Evolutionary conservation across 768 basidiomycete species (phyloP).

Genomic region (Russula sp.): DNA sequence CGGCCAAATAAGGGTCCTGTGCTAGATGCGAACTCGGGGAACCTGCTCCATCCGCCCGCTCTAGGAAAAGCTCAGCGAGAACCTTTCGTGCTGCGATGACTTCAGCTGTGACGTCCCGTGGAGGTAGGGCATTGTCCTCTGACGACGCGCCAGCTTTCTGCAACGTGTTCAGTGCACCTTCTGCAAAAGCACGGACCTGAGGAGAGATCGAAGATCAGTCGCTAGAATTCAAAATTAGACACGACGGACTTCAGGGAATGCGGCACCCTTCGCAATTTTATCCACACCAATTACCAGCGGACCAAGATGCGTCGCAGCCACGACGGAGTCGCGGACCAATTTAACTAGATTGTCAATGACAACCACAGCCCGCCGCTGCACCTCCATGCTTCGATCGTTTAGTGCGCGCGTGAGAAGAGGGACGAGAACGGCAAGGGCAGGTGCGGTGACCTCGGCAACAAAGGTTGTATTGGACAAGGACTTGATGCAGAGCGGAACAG

Average conservation of each 20-base stretch:
- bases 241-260: constrained; percentile 81
- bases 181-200: constrained; percentile 87
- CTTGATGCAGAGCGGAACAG: constrained; percentile 91
- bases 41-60: constrained; percentile 37
- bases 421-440: constrained; percentile 93
- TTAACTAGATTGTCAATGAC: constrained; percentile 97
- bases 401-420: constrained; percentile 86
- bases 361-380: constrained; percentile 89
- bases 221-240: constrained; percentile 1
- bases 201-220: constrained; percentile 5
- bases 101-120: constrained; percentile 65
- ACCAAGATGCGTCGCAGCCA: constrained; percentile 85
- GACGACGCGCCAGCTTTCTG: constrained; percentile 80
- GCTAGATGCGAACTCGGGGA: constrained; percentile 45
- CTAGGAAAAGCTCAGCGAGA: constrained; percentile 56
- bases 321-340: constrained; percentile 84
- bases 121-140: constrained; percentile 57
- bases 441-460: constrained; percentile 93
- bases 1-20: constrained; percentile 49
- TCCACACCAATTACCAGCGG: constrained; percentile 86
- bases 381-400: constrained; percentile 94
- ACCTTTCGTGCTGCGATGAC: constrained; percentile 48
- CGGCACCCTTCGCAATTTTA: constrained; percentile 83
- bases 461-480: constrained; percentile 92
- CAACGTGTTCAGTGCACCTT: constrained; percentile 74